Base-by-base conservation (phyloP, 257 asterid genomes). In the Capsicum rhomboideum region DNA sequence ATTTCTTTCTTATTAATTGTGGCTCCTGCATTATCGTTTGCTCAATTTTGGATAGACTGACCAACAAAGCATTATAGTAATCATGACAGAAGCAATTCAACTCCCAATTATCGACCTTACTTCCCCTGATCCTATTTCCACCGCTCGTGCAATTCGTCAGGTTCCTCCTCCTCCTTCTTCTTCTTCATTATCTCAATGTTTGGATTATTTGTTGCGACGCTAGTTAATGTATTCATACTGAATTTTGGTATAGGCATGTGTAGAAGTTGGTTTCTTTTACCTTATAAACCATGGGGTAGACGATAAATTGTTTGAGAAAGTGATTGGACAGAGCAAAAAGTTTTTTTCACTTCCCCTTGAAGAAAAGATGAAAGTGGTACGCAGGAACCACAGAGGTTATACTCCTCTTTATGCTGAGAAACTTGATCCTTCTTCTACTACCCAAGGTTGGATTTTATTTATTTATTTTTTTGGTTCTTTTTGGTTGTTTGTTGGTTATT, bases 241-340 rank as follows among this genome's bases (percentile, higher is more conserved):
- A 78, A 64, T 68, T 21, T 78, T 79, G 44, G 17, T 77, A 66
- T 74, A 92, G 94, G 95, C 93, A 10, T 92, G 95, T 86, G 28
- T 78, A 44, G 90, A 88, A 11, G 84, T 29, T 49, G 95, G 95
- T 55, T 92, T 92, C 90, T 92, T 91, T 88, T 92, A 92, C 91
- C 87, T 92, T 54, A 85, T 88, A 77, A 91, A 91, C 78, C 95
- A 92, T 82, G 95, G 92, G n/a, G 82, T 92, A 17, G 91, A 90
- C 8, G 89, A 91, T 68, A 85, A 69, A 6, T 42, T 89, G 79
- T 78, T 91, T 18, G 74, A 82, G n/a, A 59, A 83, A 79, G 93
- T 90, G 80, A 69, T 91, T 72, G 87, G 87, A 85, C 87, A 85
- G 72, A 90, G 78, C 89, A 83, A 79, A 55, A 52, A 49, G 11